A percentile compares a stretch with the other conserved stretches of the same genome.
Conservation (phyloP, 164 flowering plant species). For the Macadamia tetraphylla region DNA sequence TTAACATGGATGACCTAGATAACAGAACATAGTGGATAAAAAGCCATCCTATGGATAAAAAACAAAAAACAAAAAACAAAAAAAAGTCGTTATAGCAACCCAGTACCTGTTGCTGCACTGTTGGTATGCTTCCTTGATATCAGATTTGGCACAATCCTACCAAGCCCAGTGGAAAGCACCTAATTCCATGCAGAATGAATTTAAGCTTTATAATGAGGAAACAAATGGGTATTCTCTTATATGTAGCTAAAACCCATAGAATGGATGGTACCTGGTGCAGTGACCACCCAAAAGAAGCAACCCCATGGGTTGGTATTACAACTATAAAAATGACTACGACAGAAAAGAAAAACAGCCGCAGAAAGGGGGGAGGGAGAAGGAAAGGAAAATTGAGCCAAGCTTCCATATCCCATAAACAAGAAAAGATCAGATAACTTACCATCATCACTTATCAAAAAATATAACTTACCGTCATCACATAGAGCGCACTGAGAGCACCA, state of each 20-base stretch:
- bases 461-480: conserved; percentile 93
- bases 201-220: conserved; percentile 1
- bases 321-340: not conserved
- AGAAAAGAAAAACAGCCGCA: not conserved
- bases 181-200: conserved; percentile 23
- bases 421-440: not conserved
- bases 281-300: not conserved
- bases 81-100: not conserved
- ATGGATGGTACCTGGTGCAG: not conserved
- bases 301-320: not conserved
- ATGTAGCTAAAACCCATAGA: not conserved
- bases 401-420: no score
- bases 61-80: no score
- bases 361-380: not conserved
- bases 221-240: not conserved
- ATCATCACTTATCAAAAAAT: no score
- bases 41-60: no score
- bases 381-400: not conserved
- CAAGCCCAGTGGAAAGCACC: conserved; percentile 98
- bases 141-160: conserved; percentile 96
- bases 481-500: conserved; percentile 88
- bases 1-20: no score
- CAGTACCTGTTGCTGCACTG: conserved; percentile 90
- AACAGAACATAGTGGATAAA: no score
- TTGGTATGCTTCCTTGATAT: conserved; percentile 99